A percentile compares a stretch with the other conserved stretches of the same genome.
phyloP scores from a whole-genome alignment of 495 filamentous ascomycete species.

The Cryomyces antarcticus region DNA sequence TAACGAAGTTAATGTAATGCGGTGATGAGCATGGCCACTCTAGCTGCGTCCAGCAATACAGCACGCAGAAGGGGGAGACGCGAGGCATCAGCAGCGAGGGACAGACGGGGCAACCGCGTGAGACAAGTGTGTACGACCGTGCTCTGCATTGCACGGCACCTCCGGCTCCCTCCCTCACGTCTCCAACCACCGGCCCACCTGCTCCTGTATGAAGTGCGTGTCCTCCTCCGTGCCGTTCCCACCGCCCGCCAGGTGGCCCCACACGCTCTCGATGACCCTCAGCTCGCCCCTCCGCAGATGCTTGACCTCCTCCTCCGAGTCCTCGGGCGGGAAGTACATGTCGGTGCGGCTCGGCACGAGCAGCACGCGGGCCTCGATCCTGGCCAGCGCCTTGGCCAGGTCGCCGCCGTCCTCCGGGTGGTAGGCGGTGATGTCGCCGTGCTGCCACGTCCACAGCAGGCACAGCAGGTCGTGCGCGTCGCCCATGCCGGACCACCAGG shows the following conservation, averaged over 20 bases:
- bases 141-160: no score
- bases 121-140: no score
- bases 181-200: slow-evolving; percentile 7
- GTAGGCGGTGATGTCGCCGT: slow-evolving; percentile 20
- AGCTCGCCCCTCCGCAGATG: slow-evolving; percentile 19
- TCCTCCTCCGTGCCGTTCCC: slow-evolving; percentile 20
- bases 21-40: no score
- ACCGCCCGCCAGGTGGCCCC: slow-evolving; percentile 27
- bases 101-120: no score
- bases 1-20: no score
- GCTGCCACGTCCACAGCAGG: slow-evolving; percentile 26
- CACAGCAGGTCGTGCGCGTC: slow-evolving; percentile 25
- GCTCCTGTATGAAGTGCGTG: slow-evolving; percentile 15
- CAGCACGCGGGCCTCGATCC: slow-evolving; percentile 21
- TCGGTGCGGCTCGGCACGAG: slow-evolving; percentile 27
- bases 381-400: slow-evolving; percentile 19
- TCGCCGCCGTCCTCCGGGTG: slow-evolving; percentile 16
- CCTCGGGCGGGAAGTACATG: slow-evolving; percentile 25
- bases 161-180: no score
- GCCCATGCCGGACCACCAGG: slow-evolving; percentile 13
- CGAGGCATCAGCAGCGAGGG: no score
- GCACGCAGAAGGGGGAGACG: no score
- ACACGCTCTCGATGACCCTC: slow-evolving; percentile 22
- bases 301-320: slow-evolving; percentile 23
- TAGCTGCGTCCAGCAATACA: no score